Percentiles rank a stretch among this genome's conserved stretches.
phyloP scores from a whole-genome alignment of 1,284 basidiomycete species.

The Heliocybe sulcata region DNA sequence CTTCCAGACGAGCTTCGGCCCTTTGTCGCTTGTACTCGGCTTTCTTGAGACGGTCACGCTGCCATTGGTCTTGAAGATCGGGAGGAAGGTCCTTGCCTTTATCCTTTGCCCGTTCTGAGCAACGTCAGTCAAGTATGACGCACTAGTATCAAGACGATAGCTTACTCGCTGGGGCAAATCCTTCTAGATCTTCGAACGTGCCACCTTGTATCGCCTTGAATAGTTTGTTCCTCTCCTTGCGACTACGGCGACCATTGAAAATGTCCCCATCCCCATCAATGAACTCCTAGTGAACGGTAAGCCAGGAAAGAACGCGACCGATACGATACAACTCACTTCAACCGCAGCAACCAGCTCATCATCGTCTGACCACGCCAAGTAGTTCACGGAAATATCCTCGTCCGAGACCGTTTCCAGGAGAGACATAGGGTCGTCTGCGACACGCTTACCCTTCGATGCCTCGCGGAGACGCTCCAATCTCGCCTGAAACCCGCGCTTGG shows the following conservation, averaged over 20 bases:
- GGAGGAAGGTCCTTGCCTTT: slow-evolving; percentile 48
- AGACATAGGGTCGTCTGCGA: slow-evolving; percentile 15
- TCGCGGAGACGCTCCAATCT: slow-evolving; percentile 37
- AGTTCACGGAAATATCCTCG: neutral
- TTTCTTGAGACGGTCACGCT: slow-evolving; percentile 76
- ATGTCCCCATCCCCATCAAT: slow-evolving; percentile 39
- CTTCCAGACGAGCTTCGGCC: slow-evolving; percentile 44
- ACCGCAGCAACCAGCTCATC: slow-evolving; percentile 45
- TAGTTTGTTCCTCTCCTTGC: slow-evolving; percentile 48
- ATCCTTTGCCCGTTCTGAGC: slow-evolving; percentile 47
- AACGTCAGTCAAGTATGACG: neutral
- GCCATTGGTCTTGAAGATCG: slow-evolving; percentile 71
- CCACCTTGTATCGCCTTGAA: slow-evolving; percentile 63
- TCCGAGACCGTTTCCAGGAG: neutral
- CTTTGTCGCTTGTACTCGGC: slow-evolving; percentile 69
- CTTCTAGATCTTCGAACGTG: slow-evolving; percentile 38
- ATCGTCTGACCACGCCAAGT: slow-evolving; percentile 34
- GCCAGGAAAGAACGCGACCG: neutral
- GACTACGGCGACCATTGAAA: slow-evolving; percentile 25
- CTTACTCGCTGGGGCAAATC: slow-evolving; percentile 24
- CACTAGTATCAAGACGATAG: neutral
- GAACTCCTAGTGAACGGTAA: slow-evolving; percentile 22
- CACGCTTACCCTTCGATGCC: slow-evolving; percentile 22
- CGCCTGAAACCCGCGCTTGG: slow-evolving; percentile 45
- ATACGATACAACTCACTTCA: slow-evolving; percentile 35